These are phyloP conservation scores for Catharanthus roseus DNA, from an alignment of 257 asterid species.

Conservation along the genomic window DNA sequence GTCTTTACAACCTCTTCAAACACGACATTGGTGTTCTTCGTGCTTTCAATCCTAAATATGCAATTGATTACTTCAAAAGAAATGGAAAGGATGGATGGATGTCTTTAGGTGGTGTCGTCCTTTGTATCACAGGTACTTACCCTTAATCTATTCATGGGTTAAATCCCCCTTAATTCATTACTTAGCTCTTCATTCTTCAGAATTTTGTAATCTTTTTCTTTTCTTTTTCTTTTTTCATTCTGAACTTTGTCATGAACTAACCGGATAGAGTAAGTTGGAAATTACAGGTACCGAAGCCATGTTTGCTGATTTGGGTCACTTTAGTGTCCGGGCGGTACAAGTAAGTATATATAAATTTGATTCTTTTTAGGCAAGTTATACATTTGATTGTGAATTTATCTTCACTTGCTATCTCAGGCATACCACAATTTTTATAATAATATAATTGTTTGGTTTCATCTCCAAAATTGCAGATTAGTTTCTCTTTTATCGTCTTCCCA, in stretches of 20 bases:
- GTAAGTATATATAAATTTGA: slow-evolving; percentile 25
- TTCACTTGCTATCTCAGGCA: no score
- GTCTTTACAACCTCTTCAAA: slow-evolving; percentile 46
- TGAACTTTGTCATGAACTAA: no score
- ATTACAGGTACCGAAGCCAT: slow-evolving; percentile 84
- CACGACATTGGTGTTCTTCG: slow-evolving; percentile 39
- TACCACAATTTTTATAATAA: no score
- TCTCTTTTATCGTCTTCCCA: slow-evolving; percentile 51
- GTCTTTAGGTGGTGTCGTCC: slow-evolving; percentile 66
- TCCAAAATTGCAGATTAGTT: slow-evolving; percentile 55
- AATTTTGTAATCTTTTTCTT: no score
- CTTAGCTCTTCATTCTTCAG: no score
- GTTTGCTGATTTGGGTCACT: slow-evolving; percentile 85
- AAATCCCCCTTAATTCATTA: no score
- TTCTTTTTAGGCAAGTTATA: no score
- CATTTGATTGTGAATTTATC: no score
- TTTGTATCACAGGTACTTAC: slow-evolving; percentile 64
- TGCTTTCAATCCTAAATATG: slow-evolving; percentile 58
- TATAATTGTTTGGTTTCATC: no score
- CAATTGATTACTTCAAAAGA: slow-evolving; percentile 48
- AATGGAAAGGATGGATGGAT: slow-evolving; percentile 58
- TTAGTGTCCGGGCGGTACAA: slow-evolving; percentile 56
- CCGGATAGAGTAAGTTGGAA: neutral
- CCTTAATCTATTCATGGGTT: no score
- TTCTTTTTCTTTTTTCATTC: no score